These are phyloP conservation scores for Paramecium biaurelia DNA, from an alignment of 73 alveolate genomes.

Conservation along the genomic window DNA sequence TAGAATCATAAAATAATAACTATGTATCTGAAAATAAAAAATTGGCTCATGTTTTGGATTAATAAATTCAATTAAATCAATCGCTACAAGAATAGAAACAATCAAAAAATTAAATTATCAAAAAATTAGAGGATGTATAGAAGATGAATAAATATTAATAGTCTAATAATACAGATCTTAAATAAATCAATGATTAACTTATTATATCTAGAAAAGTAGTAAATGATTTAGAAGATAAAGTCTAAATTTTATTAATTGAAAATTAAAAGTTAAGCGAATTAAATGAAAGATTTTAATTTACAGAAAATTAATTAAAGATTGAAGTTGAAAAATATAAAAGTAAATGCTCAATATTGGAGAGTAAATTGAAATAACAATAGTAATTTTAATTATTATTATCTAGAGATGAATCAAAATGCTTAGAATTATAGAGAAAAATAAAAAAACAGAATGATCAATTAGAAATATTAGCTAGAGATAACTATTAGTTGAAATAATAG, in stretches of 20 bases:
- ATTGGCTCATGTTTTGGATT: slow-evolving; percentile 25
- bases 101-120: slow-evolving; percentile 11
- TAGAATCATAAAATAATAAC: neutral
- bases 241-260: neutral
- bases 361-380: neutral
- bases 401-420: slow-evolving; percentile 9
- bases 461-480: neutral
- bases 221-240: neutral
- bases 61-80: slow-evolving; percentile 21
- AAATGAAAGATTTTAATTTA: neutral
- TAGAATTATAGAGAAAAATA: slow-evolving; percentile 1
- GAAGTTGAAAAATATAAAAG: slow-evolving; percentile 2
- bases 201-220: neutral
- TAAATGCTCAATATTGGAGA: slow-evolving; percentile 3
- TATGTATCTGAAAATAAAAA: slow-evolving; percentile 10
- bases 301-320: neutral
- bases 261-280: neutral
- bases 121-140: slow-evolving; percentile 20
- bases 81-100: neutral
- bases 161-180: neutral
- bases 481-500: neutral
- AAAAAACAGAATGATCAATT: neutral
- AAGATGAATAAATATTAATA: neutral
- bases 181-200: slow-evolving; percentile 21
- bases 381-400: neutral